phyloP scores from a whole-genome alignment of 2,329 filamentous ascomycete species.

The Meredithiella fracta region DNA sequence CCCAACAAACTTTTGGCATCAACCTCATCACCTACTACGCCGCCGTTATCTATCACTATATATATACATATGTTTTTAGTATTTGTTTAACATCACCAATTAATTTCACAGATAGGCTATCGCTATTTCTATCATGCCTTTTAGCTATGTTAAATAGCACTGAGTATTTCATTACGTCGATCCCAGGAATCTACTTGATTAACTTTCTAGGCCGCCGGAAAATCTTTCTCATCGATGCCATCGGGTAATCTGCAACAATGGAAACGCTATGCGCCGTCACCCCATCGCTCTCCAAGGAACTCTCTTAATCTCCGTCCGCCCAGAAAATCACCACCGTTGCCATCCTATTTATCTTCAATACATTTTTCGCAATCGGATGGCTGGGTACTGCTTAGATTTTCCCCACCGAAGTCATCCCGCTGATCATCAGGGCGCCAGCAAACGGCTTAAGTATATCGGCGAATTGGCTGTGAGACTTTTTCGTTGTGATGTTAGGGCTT shows the following conservation, averaged over 20 bases:
- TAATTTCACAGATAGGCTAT: slow-evolving; percentile 28
- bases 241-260: slow-evolving; percentile 39
- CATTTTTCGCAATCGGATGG: slow-evolving; percentile 32
- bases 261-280: slow-evolving; percentile 39
- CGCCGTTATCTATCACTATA: slow-evolving; percentile 36
- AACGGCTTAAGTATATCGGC: slow-evolving; percentile 37
- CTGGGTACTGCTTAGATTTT: slow-evolving; percentile 44
- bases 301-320: slow-evolving; percentile 19
- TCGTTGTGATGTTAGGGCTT: slow-evolving; percentile 34
- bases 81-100: too few species aligned
- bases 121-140: slow-evolving; percentile 39
- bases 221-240: slow-evolving; percentile 54
- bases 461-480: slow-evolving; percentile 49
- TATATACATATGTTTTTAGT: too few species aligned
- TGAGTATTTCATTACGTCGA: slow-evolving; percentile 38
- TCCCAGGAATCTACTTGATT: slow-evolving; percentile 34
- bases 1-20: slow-evolving; percentile 48
- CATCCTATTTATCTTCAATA: slow-evolving; percentile 48
- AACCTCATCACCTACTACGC: slow-evolving; percentile 49
- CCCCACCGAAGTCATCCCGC: slow-evolving; percentile 48
- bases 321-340: slow-evolving; percentile 45
- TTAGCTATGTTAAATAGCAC: slow-evolving; percentile 20
- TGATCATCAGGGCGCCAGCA: slow-evolving; percentile 47
- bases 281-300: slow-evolving; percentile 19
- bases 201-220: slow-evolving; percentile 52